Conservation (phyloP, 495 filamentous ascomycete species). For the Penicillium dipodomyicola region DNA sequence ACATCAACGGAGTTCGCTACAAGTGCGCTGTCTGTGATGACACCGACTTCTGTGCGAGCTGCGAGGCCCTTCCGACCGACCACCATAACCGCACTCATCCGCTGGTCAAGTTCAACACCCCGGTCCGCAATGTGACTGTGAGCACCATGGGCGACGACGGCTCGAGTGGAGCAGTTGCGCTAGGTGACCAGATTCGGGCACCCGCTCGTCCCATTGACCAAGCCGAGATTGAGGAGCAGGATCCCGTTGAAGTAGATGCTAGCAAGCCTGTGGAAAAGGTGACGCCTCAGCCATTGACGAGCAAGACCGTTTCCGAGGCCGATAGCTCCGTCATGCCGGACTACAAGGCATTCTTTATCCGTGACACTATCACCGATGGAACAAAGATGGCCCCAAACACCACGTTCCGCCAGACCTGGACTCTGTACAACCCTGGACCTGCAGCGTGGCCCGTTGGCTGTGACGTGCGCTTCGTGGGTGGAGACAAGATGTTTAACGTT, state of each 20-base stretch:
- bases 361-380: conserved; percentile 76
- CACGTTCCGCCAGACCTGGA: conserved; percentile 88
- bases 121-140: conserved; percentile 84
- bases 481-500: conserved; percentile 91
- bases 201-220: conserved; percentile 45
- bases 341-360: conserved; percentile 72
- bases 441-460: conserved; percentile 81
- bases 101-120: conserved; percentile 94
- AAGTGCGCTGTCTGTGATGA: conserved; percentile 98
- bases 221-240: conserved; percentile 30
- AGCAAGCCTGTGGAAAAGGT: conserved; percentile 41
- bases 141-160: conserved; percentile 77
- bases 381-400: conserved; percentile 63
- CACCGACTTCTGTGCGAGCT: conserved; percentile 91
- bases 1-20: conserved; percentile 84
- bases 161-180: conserved; percentile 57
- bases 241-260: conserved; percentile 62
- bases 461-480: conserved; percentile 86
- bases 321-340: conserved; percentile 12
- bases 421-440: conserved; percentile 79
- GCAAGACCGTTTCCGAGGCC: neutral
- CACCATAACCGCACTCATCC: conserved; percentile 91
- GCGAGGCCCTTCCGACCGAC: conserved; percentile 83
- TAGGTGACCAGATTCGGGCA: conserved; percentile 61
- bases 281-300: neutral